Evolutionary conservation across 805 yeast species (phyloP).

Genomic region (Lipomyces spencermartinsiae): DNA sequence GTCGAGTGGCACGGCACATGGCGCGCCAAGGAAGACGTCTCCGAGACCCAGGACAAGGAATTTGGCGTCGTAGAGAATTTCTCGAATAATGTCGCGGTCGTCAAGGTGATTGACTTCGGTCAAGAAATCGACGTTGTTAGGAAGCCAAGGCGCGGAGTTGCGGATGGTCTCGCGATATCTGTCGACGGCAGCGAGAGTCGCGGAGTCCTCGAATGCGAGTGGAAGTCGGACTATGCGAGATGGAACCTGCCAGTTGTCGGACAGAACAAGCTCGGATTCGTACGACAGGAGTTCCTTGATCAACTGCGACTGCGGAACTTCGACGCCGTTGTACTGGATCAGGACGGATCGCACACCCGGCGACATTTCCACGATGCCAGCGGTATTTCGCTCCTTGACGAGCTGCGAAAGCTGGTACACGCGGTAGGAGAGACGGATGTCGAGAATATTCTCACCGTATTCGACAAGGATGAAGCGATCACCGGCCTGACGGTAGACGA

Average conservation of each 20-base stretch:
- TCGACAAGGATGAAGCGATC: constrained; percentile 91
- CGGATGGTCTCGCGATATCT: constrained; percentile 94
- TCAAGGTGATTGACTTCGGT: constrained; percentile 81
- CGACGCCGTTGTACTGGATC: constrained; percentile 75
- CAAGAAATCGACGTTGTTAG: constrained; percentile 95
- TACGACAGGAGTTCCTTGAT: constrained; percentile 70
- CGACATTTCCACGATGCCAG: constrained; percentile 92
- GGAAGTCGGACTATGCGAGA: constrained; percentile 86
- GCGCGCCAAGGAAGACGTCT: constrained; percentile 97
- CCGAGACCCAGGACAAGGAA: constrained; percentile 94
- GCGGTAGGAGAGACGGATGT: constrained; percentile 82
- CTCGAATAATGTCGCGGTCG: constrained; percentile 73
- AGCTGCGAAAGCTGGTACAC: constrained; percentile 80
- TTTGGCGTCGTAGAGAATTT: constrained; percentile 86
- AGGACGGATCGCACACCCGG: constrained; percentile 96
- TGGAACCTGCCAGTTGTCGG: constrained; percentile 82
- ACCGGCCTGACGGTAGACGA: constrained; percentile 94
- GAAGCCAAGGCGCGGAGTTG: constrained; percentile 95
- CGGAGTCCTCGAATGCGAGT: constrained; percentile 93
- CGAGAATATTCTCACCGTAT: constrained; percentile 88
- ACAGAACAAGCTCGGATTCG: constrained; percentile 75
- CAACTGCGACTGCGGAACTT: constrained; percentile 65
- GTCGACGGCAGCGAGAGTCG: constrained; percentile 85
- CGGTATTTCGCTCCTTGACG: constrained; percentile 67
- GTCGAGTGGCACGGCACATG: constrained; percentile 97